These are phyloP conservation scores for Schizothecium vesticola DNA, from an alignment of 495 filamentous ascomycete genomes.

Conservation along the genomic window DNA sequence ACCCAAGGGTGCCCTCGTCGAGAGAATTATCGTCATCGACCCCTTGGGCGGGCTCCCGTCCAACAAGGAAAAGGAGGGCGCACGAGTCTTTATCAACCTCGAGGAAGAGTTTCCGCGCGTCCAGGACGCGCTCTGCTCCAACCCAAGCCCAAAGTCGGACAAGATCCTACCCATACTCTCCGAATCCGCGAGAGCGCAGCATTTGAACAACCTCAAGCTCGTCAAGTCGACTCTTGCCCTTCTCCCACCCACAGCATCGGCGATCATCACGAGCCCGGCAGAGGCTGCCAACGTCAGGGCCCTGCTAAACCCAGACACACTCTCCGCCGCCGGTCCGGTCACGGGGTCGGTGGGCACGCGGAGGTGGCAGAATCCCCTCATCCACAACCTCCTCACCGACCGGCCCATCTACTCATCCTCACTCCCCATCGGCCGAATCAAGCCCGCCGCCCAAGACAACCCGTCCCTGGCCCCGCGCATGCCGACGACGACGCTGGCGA, in stretches of 20 bases:
- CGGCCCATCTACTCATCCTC: conserved; percentile 90
- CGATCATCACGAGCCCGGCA: conserved; percentile 75
- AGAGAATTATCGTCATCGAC: conserved; percentile 86
- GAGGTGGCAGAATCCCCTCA: conserved; percentile 79
- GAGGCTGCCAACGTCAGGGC: conserved; percentile 60
- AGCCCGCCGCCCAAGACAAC: conserved; percentile 22
- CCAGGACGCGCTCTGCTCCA: conserved; percentile 47
- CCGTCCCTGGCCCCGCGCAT: conserved; percentile 16
- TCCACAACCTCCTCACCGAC: conserved; percentile 95
- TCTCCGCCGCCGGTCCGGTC: conserved; percentile 25
- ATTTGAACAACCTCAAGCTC: conserved; percentile 70
- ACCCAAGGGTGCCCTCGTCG: conserved; percentile 55
- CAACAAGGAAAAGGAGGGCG: conserved; percentile 55
- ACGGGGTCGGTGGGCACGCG: conserved; percentile 67
- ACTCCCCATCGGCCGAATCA: conserved; percentile 60
- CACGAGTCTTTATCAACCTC: conserved; percentile 91
- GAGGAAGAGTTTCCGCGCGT: conserved; percentile 80
- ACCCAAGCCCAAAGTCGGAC: background rate
- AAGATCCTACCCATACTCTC: background rate
- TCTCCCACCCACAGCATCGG: conserved; percentile 81
- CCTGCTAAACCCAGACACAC: background rate
- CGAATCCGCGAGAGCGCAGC: conserved; percentile 23
- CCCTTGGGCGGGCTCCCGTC: conserved; percentile 82
- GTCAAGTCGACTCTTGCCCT: conserved; percentile 62
- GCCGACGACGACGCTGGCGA: conserved; percentile 72